A percentile compares a stretch with the other conserved stretches of the same genome.
Evolutionary conservation across 768 basidiomycete genomes (phyloP).

Genomic region (Sarcodon sp.): DNA sequence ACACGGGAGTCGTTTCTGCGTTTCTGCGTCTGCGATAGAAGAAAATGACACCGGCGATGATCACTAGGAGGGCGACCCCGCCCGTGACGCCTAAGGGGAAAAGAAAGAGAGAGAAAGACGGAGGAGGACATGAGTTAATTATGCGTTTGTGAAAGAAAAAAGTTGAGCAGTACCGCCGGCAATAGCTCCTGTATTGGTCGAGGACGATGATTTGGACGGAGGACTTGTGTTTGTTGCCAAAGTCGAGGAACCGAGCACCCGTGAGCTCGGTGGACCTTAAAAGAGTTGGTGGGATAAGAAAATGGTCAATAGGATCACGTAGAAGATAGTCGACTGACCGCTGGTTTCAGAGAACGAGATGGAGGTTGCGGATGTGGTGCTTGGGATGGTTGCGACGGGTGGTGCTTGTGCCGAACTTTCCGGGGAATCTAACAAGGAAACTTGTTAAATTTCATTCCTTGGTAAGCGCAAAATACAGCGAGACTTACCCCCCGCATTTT

Average conservation of each 20-base stretch:
- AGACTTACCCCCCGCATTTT: background rate
- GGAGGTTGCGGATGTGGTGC: background rate
- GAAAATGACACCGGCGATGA: too few species aligned
- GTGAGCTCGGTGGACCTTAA: background rate
- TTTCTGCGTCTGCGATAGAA: too few species aligned
- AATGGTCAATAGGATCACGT: background rate
- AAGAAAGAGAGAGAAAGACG: too few species aligned
- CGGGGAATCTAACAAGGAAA: background rate
- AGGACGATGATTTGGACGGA: background rate
- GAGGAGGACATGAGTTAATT: too few species aligned
- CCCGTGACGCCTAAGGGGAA: too few species aligned
- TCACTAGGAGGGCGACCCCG: too few species aligned
- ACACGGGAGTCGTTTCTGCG: too few species aligned
- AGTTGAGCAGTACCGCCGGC: background rate
- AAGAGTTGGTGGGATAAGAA: background rate
- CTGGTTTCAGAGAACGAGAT: background rate
- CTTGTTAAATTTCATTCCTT: too few species aligned
- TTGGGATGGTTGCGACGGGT: background rate
- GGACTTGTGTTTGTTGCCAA: background rate
- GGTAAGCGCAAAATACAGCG: too few species aligned
- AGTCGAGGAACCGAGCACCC: background rate
- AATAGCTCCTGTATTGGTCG: background rate
- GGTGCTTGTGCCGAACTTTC: background rate
- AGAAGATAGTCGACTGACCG: background rate
- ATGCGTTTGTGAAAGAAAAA: too few species aligned